These are phyloP conservation scores for Tuber brumale DNA, from an alignment of 495 filamentous ascomycete genomes.

Conservation along the genomic window DNA sequence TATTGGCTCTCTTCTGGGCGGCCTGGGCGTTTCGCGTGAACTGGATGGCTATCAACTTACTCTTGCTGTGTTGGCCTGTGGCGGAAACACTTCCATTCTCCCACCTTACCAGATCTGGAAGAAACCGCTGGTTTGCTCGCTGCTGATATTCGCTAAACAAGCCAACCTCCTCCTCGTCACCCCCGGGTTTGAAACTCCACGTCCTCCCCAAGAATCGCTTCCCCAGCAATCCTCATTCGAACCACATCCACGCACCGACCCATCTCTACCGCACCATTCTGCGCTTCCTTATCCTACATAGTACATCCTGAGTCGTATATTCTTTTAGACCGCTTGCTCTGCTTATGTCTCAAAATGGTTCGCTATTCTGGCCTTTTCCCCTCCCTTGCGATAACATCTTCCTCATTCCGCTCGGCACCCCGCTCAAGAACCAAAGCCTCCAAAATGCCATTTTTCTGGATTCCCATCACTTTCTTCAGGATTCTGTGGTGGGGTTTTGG, in stretches of 20 bases:
- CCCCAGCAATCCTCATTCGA: slow-evolving; percentile 64
- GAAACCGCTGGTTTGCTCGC: slow-evolving; percentile 51
- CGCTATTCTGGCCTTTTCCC: slow-evolving; percentile 74
- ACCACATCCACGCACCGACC: slow-evolving; percentile 80
- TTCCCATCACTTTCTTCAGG: slow-evolving; percentile 77
- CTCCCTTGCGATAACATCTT: slow-evolving; percentile 72
- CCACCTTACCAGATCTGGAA: slow-evolving; percentile 54
- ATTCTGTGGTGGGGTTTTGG: slow-evolving; percentile 85
- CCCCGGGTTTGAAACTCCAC: no score
- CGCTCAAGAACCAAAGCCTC: slow-evolving; percentile 59
- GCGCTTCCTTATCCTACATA: slow-evolving; percentile 77
- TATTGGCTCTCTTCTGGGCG: slow-evolving; percentile 66
- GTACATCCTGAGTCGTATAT: slow-evolving; percentile 70
- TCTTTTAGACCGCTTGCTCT: slow-evolving; percentile 92
- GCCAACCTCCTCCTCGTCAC: no score
- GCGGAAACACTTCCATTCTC: slow-evolving; percentile 44
- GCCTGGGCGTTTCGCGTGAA: slow-evolving; percentile 91
- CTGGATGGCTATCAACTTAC: slow-evolving; percentile 61
- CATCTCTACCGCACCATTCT: slow-evolving; percentile 69
- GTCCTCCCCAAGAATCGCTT: no score
- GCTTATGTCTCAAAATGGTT: slow-evolving; percentile 54
- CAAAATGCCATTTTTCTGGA: slow-evolving; percentile 63
- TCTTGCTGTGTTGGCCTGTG: slow-evolving; percentile 43
- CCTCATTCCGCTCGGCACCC: slow-evolving; percentile 60
- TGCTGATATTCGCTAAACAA: no score